Evolutionary conservation across 306 rosid genomes (phyloP).

Genomic region (Arachis hypogaea): DNA sequence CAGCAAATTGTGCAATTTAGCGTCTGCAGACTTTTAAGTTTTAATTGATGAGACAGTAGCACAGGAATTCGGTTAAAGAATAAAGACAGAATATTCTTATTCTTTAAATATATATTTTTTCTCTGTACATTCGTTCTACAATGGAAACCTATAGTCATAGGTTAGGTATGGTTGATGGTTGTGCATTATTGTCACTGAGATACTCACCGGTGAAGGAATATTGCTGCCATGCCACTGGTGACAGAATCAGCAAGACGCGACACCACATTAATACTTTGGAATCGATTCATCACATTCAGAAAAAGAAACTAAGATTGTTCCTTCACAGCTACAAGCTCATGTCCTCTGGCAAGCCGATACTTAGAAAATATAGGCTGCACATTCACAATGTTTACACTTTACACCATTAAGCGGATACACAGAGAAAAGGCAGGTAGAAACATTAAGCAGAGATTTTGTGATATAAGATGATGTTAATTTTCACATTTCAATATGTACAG

Average conservation of each 20-base stretch:
- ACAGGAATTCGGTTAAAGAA: constrained; percentile 13
- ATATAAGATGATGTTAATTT: background rate
- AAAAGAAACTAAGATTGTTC: constrained; percentile 20
- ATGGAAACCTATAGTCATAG: constrained; percentile 32
- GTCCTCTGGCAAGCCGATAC: constrained; percentile 87
- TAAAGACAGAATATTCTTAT: constrained; percentile 1
- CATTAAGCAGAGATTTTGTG: background rate
- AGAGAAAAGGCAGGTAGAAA: background rate
- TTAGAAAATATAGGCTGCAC: constrained; percentile 90
- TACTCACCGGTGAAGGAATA: constrained; percentile 28
- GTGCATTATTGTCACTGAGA: constrained; percentile 28
- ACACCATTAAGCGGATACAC: constrained; percentile 21
- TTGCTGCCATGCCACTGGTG: background rate
- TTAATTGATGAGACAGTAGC: background rate
- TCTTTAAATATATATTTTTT: background rate
- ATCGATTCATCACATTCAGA: constrained; percentile 35
- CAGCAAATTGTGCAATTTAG: constrained; percentile 18
- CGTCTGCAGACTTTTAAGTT: background rate
- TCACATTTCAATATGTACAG: background rate
- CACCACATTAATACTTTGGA: constrained; percentile 29
- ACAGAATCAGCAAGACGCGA: background rate
- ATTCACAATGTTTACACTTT: constrained; percentile 31
- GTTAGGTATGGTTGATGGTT: constrained; percentile 34
- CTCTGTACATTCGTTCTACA: constrained; percentile 41
- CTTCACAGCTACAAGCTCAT: constrained; percentile 71